These are phyloP conservation scores for Pseudocercospora crystallina DNA, from an alignment of 2,329 filamentous ascomycete genomes.

Conservation along the genomic window DNA sequence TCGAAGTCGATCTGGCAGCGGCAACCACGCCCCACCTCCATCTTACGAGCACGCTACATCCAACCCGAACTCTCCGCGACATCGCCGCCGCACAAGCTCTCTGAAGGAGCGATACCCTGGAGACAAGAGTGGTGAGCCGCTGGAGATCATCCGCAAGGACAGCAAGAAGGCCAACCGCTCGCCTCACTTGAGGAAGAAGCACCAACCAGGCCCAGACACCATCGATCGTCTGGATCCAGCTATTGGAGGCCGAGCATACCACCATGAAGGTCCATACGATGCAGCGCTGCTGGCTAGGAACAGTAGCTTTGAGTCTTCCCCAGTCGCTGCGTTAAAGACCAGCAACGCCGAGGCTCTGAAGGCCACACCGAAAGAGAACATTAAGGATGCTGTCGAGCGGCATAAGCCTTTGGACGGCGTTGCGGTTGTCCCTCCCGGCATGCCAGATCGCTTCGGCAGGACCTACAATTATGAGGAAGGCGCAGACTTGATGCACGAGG, in stretches of 20 bases:
- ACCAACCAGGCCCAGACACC: slow-evolving; percentile 68
- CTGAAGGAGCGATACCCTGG: slow-evolving; percentile 61
- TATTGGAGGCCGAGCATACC: slow-evolving; percentile 66
- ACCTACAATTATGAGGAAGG: slow-evolving; percentile 80
- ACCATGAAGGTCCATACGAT: slow-evolving; percentile 90
- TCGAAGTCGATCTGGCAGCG: slow-evolving; percentile 22
- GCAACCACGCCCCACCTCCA: slow-evolving; percentile 26
- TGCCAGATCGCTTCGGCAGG: slow-evolving; percentile 65
- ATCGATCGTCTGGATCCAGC: slow-evolving; percentile 77
- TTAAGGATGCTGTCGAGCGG: slow-evolving; percentile 68
- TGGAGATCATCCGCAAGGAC: slow-evolving; percentile 66
- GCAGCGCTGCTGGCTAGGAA: slow-evolving; percentile 76
- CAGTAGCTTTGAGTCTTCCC: slow-evolving; percentile 57
- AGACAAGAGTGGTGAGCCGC: slow-evolving; percentile 64
- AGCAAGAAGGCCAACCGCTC: slow-evolving; percentile 64
- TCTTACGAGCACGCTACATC: slow-evolving; percentile 30
- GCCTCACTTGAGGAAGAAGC: slow-evolving; percentile 64
- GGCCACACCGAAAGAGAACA: slow-evolving; percentile 77
- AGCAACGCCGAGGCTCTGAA: slow-evolving; percentile 74
- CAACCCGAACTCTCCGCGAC: slow-evolving; percentile 14
- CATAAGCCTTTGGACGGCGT: slow-evolving; percentile 81
- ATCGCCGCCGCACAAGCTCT: slow-evolving; percentile 51
- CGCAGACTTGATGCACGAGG: slow-evolving; percentile 78
- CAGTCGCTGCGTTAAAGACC: slow-evolving; percentile 71
- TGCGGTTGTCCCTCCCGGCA: slow-evolving; percentile 72